phyloP scores from a whole-genome alignment of 108 stramenopile species.

The Schizochytrium sp. region DNA sequence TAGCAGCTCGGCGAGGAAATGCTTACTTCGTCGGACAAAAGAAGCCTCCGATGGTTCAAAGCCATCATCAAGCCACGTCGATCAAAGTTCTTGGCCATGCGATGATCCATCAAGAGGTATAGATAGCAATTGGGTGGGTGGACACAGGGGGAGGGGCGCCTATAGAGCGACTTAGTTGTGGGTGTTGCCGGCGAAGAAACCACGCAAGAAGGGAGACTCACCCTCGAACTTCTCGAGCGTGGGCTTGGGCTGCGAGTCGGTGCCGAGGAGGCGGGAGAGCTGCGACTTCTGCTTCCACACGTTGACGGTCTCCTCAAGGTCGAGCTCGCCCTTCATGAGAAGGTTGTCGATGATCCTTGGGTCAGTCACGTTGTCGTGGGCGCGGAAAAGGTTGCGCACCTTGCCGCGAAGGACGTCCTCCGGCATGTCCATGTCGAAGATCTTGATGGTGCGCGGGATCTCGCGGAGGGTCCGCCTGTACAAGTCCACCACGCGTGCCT shows the following conservation, averaged over 20 bases:
- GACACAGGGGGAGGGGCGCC: too few relatives aligned
- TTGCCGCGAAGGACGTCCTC: constrained; percentile 54
- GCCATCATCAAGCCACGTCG: too few relatives aligned
- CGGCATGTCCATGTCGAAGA: constrained; percentile 51
- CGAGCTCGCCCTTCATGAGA: constrained; percentile 72
- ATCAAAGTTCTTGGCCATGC: too few relatives aligned
- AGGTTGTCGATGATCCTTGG: constrained; percentile 66
- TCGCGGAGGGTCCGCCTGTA: constrained; percentile 59
- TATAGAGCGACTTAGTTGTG: too few relatives aligned
- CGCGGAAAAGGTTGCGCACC: constrained; percentile 63
- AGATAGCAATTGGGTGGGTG: too few relatives aligned
- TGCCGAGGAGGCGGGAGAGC: constrained; percentile 63
- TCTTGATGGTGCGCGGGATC: constrained; percentile 26
- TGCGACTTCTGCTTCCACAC: constrained; percentile 74
- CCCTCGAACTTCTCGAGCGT: background rate
- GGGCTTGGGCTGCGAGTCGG: constrained; percentile 45
- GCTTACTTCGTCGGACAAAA: too few relatives aligned
- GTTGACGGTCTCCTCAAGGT: constrained; percentile 70
- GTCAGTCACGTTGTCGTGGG: constrained; percentile 64
- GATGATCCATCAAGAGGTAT: too few relatives aligned
- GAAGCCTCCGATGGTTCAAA: too few relatives aligned
- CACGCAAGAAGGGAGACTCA: constrained; percentile 30
- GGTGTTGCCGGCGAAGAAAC: constrained; percentile 34
- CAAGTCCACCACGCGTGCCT: constrained; percentile 59
- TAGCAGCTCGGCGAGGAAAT: too few relatives aligned